phyloP scores from a whole-genome alignment of 176 grass and related monocot species.

The Ananas comosus region DNA sequence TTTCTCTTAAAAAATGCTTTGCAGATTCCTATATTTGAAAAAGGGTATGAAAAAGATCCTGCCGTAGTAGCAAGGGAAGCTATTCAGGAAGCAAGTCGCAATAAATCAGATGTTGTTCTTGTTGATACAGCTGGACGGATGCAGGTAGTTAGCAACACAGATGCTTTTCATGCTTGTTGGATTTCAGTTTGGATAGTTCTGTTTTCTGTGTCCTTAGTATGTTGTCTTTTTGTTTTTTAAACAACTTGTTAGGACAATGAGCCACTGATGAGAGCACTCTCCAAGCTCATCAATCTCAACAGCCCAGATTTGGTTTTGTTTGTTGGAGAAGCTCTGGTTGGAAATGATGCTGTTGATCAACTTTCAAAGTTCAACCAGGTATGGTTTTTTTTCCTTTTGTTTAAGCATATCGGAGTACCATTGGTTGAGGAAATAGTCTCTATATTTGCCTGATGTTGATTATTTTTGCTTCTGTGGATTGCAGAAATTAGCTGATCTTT shows the following conservation, averaged over 20 bases:
- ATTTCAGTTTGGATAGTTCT: neutral
- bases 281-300: constrained; percentile 94
- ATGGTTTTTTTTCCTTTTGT: neutral
- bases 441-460: neutral
- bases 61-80: constrained; percentile 87
- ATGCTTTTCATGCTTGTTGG: neutral
- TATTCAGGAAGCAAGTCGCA: constrained; percentile 69
- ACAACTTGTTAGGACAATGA: constrained; percentile 67
- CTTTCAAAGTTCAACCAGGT: constrained; percentile 91
- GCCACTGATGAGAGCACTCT: constrained; percentile 95
- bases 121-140: constrained; percentile 89
- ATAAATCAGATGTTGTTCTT: constrained; percentile 87
- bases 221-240: constrained; percentile 7
- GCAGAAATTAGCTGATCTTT: constrained; percentile 94
- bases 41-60: constrained; percentile 90
- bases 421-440: neutral
- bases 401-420: neutral
- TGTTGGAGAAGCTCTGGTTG: constrained; percentile 91
- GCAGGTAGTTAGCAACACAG: constrained; percentile 42
- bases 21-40: constrained; percentile 95
- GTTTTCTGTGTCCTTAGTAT: neutral
- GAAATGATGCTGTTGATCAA: constrained; percentile 92
- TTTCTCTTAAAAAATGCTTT: neutral
- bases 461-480: neutral
- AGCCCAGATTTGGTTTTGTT: constrained; percentile 82